A percentile compares a stretch with the other conserved stretches of the same genome.
Conservation (phyloP, 352 stramenopile species). For the Globisporangium cylindrosporum region DNA sequence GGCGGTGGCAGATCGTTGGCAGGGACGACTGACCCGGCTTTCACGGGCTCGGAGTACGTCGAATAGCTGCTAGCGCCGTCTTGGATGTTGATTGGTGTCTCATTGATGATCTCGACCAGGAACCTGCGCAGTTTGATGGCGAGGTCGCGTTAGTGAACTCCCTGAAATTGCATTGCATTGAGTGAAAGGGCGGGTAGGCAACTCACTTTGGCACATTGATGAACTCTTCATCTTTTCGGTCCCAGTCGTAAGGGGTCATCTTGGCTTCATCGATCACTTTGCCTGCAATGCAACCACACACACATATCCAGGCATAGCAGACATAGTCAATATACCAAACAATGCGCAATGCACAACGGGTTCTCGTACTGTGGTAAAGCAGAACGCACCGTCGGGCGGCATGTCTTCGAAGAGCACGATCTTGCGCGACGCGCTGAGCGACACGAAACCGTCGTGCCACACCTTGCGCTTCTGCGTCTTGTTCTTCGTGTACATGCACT, state of each 20-base stretch:
- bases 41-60: not conserved
- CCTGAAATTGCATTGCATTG: not conserved
- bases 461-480: slow-evolving; percentile 85
- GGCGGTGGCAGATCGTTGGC: not conserved
- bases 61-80: slow-evolving; percentile 4
- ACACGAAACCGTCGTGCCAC: slow-evolving; percentile 77
- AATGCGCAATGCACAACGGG: not conserved
- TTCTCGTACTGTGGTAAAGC: not conserved
- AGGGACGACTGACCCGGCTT: not conserved
- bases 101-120: slow-evolving; percentile 69
- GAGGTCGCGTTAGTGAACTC: not conserved
- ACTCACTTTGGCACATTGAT: slow-evolving; percentile 57
- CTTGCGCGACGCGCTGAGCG: slow-evolving; percentile 45
- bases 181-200: not conserved
- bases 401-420: slow-evolving; percentile 62
- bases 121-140: slow-evolving; percentile 32
- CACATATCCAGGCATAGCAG: not conserved
- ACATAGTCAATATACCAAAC: not conserved
- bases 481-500: slow-evolving; percentile 88
- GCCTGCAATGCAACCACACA: slow-evolving; percentile 17
- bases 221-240: slow-evolving; percentile 59
- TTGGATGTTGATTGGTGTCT: slow-evolving; percentile 35
- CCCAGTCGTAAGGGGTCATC: slow-evolving; percentile 47
- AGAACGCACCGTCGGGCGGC: slow-evolving; percentile 28
- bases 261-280: slow-evolving; percentile 61